phyloP scores from a whole-genome alignment of 768 basidiomycete species.

The Rhodotorula diobovata region DNA sequence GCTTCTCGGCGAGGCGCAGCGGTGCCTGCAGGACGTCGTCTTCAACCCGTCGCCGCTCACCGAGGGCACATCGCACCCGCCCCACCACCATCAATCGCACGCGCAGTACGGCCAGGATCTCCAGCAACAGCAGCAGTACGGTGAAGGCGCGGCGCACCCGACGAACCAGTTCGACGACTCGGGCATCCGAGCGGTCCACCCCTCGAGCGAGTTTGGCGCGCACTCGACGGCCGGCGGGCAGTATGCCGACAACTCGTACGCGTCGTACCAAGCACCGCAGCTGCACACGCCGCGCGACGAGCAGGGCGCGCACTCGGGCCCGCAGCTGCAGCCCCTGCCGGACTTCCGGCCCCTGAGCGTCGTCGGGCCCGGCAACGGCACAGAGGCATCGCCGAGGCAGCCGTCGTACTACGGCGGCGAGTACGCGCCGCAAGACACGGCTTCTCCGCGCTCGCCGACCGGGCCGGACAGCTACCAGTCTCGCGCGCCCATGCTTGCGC shows the following conservation, averaged over 20 bases:
- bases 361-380: background rate
- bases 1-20: slow-evolving; percentile 46
- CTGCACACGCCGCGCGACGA: background rate
- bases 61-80: slow-evolving; percentile 32
- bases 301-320: slow-evolving; percentile 14
- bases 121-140: background rate
- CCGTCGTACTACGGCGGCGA: background rate
- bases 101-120: background rate
- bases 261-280: background rate
- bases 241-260: background rate
- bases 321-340: slow-evolving; percentile 29
- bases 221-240: background rate
- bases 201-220: background rate
- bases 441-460: background rate
- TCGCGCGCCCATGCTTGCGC: slow-evolving; percentile 8
- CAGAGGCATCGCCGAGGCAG: too few relatives aligned
- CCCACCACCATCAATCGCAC: slow-evolving; percentile 36
- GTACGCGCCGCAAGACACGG: background rate
- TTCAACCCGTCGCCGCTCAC: slow-evolving; percentile 35
- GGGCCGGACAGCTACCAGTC: slow-evolving; percentile 9
- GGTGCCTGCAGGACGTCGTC: slow-evolving; percentile 45
- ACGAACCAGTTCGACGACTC: slow-evolving; percentile 1
- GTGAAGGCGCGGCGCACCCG: background rate
- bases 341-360: slow-evolving; percentile 28
- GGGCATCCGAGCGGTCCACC: background rate